Base-by-base conservation (phyloP, 768 basidiomycete genomes). In the Tricholoma saponaceum region DNA sequence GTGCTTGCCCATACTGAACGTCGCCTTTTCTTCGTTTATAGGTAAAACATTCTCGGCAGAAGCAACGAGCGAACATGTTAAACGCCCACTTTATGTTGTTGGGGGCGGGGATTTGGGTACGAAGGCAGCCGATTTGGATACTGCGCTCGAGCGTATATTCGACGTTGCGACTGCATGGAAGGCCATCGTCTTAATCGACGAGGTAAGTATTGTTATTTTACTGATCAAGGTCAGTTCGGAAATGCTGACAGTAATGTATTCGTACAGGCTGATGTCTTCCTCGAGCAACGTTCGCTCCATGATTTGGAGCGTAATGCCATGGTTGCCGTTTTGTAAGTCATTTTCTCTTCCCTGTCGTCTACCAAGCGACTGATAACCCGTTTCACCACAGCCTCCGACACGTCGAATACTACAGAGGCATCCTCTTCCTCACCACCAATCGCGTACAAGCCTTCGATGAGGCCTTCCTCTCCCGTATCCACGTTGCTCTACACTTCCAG, bases 221-320 rank as follows among this genome's bases (percentile, higher is more conserved):
- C n/a, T 9, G 7, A n/a, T 49, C 14, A 9, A 13, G 5, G 32
- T 23, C 20, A 39, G n/a, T n/a, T n/a, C n/a, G n/a, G 5, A 4
- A 18, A n/a, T 41, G 18, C 22, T n/a, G 20, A 41, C 59, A 39
- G 71, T 59, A 39, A 72, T 51, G 14, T 28, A 18, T 20, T 56
- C 41, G 18, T n/a, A 2, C 23, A 76, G 72, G 84, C 85, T 4
- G 86, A 89, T 68, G 85, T 89, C 4, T 89, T 87, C 79, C 76
- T 89, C 28, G 86, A 88, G 63, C 81, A 83, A 66, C 81, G 86
- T 5, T 83, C 83, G 3, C 71, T 86, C 37, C 82, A 85, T 55
- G 82, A 87, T 63, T 66, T 87, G 12, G 77, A 84, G 63, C 77
- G 86, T 10, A 89, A 88, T 61, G 86, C 86, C 0, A 85, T 88